These are phyloP conservation scores for Coix lacrymajobi DNA, from an alignment of 176 grass and related monocot genomes.

Conservation along the genomic window DNA sequence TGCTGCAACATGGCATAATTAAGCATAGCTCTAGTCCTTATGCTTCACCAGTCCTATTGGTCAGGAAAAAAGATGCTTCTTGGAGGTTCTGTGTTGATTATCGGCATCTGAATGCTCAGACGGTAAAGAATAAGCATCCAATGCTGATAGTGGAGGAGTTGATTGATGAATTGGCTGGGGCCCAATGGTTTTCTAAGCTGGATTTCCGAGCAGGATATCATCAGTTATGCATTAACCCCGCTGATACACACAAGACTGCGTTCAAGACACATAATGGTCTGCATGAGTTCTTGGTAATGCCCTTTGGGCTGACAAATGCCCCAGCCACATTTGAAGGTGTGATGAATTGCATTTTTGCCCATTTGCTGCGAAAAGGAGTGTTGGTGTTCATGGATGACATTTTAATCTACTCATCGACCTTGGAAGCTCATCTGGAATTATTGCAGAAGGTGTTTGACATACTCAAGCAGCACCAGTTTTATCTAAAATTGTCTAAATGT, in stretches of 20 bases:
- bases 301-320: not conserved
- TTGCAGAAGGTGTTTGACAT: not conserved
- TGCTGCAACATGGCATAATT: not conserved
- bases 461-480: not conserved
- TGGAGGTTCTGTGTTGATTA: not conserved
- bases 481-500: not conserved
- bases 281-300: not conserved
- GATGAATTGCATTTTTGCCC: too few species aligned
- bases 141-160: not conserved
- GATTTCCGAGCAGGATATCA: not conserved
- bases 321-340: too few species aligned
- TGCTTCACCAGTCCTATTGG: not conserved
- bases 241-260: not conserved
- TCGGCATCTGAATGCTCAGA: not conserved
- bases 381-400: too few species aligned
- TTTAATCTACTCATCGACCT: not conserved
- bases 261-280: not conserved
- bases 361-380: too few species aligned
- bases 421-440: accelerated
- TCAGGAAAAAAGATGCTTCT: not conserved
- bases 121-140: not conserved
- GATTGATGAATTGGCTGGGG: not conserved
- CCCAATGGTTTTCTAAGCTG: not conserved
- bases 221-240: not conserved
- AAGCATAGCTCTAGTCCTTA: not conserved